phyloP scores from a whole-genome alignment of 2,329 filamentous ascomycete species.

The Arthrobotrys sinensis region DNA sequence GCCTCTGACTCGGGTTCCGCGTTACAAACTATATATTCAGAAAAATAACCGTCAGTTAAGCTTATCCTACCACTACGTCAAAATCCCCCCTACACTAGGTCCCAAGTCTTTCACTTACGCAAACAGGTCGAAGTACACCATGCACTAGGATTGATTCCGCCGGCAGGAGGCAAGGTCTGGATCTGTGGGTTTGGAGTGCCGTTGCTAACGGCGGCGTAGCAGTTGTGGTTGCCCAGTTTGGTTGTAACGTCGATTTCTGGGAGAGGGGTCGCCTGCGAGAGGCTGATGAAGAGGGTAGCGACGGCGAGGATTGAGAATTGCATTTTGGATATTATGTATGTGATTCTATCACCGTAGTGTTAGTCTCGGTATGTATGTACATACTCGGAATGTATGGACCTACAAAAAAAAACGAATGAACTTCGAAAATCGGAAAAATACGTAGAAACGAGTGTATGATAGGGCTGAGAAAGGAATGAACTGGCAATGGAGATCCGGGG shows the following conservation, averaged over 20 bases:
- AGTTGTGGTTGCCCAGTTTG: slow-evolving; percentile 3
- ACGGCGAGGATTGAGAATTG: slow-evolving; percentile 6
- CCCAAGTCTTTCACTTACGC: slow-evolving; percentile 3
- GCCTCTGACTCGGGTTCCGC: neutral
- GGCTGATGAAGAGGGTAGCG: neutral
- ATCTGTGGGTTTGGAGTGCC: neutral
- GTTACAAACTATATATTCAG: slow-evolving; percentile 6
- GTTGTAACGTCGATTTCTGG: neutral
- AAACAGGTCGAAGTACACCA: slow-evolving; percentile 20
- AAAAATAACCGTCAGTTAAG: neutral
- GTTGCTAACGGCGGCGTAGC: neutral
- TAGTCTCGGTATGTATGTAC: too few relatives aligned
- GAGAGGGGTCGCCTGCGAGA: neutral
- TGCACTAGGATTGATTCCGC: neutral
- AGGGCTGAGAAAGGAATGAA: neutral
- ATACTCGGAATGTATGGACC: too few relatives aligned
- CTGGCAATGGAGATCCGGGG: neutral
- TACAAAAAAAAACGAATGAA: neutral
- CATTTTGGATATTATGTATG: slow-evolving; percentile 3
- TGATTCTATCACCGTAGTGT: too few relatives aligned
- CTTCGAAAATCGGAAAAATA: neutral
- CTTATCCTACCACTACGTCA: too few relatives aligned
- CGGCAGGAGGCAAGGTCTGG: neutral
- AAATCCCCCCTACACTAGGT: too few relatives aligned
- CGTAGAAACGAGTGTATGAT: neutral